phyloP scores from a whole-genome alignment of 2,329 filamentous ascomycete genomes.

The Aspergillus flavus region DNA sequence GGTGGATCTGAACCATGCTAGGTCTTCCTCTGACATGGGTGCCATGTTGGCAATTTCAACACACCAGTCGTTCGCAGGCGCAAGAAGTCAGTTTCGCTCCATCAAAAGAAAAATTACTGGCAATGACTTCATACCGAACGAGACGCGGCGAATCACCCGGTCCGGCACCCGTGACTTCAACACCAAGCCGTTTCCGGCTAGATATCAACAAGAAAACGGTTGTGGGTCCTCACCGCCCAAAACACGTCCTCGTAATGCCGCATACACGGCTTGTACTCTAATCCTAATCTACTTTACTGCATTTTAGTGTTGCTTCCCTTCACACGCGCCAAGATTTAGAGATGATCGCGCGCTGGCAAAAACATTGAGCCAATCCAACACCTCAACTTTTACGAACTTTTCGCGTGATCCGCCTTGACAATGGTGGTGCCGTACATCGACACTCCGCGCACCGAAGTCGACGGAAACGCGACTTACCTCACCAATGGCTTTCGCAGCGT shows the following conservation, averaged over 20 bases:
- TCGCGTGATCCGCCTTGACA: slow-evolving; percentile 31
- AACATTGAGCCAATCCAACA: neutral
- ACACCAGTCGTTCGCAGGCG: neutral
- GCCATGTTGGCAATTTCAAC: slow-evolving; percentile 35
- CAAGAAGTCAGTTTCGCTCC: neutral
- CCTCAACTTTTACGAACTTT: neutral
- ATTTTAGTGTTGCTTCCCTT: slow-evolving; percentile 5
- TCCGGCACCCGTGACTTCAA: slow-evolving; percentile 20
- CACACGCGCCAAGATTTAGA: slow-evolving; percentile 13
- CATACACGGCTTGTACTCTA: neutral
- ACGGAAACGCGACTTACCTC: slow-evolving; percentile 82
- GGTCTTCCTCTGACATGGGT: slow-evolving; percentile 55
- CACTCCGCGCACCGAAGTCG: slow-evolving; percentile 78
- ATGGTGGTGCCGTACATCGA: slow-evolving; percentile 75
- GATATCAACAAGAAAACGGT: slow-evolving; percentile 43
- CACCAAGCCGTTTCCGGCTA: slow-evolving; percentile 39
- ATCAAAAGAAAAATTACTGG: slow-evolving; percentile 16
- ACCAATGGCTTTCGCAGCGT: slow-evolving; percentile 63
- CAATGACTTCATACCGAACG: slow-evolving; percentile 38
- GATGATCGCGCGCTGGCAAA: slow-evolving; percentile 32
- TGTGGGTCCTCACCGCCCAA: slow-evolving; percentile 31
- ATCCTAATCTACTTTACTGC: neutral
- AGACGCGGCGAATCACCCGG: slow-evolving; percentile 30
- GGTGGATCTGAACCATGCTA: slow-evolving; percentile 67
- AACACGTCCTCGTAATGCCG: slow-evolving; percentile 33